These are phyloP conservation scores for Tricholoma sp. DNA, from an alignment of 768 basidiomycete species.

Conservation along the genomic window DNA sequence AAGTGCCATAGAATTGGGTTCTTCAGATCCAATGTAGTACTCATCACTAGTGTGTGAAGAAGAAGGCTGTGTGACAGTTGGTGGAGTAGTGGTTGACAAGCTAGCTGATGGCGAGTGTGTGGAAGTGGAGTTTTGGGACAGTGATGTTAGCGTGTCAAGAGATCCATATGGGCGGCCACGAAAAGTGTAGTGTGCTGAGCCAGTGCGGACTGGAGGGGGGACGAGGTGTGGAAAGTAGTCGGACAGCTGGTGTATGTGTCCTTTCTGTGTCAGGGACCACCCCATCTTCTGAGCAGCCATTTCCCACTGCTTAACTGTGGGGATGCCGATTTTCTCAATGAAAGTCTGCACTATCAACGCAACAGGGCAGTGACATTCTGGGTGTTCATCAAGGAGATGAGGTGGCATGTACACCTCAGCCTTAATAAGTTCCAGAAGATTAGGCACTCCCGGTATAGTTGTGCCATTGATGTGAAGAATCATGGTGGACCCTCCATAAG, in stretches of 20 bases:
- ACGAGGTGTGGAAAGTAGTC: not conserved
- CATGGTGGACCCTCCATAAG: not conserved
- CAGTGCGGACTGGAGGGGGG: not conserved
- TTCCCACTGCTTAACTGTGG: not conserved
- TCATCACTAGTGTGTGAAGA: not conserved
- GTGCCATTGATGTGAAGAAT: not conserved
- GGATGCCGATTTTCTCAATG: not conserved
- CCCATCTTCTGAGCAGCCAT: not conserved
- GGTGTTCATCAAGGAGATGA: not conserved
- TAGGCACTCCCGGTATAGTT: not conserved
- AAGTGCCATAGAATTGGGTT: not conserved
- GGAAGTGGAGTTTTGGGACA: not conserved
- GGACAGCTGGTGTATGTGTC: not conserved
- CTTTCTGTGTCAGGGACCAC: not conserved
- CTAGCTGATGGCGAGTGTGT: not conserved
- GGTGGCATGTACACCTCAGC: not conserved
- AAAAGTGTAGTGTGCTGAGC: not conserved
- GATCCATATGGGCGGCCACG: not conserved
- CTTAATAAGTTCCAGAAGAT: not conserved
- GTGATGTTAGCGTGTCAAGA: not conserved
- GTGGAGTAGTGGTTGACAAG: not conserved
- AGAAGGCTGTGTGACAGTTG: not conserved
- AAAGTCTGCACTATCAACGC: not conserved
- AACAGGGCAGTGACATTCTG: not conserved
- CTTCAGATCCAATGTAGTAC: not conserved